Evolutionary conservation across 768 basidiomycete species (phyloP), one percentile per base, ranked within the genome.

Genomic region (Serpula lacrymans): DNA sequence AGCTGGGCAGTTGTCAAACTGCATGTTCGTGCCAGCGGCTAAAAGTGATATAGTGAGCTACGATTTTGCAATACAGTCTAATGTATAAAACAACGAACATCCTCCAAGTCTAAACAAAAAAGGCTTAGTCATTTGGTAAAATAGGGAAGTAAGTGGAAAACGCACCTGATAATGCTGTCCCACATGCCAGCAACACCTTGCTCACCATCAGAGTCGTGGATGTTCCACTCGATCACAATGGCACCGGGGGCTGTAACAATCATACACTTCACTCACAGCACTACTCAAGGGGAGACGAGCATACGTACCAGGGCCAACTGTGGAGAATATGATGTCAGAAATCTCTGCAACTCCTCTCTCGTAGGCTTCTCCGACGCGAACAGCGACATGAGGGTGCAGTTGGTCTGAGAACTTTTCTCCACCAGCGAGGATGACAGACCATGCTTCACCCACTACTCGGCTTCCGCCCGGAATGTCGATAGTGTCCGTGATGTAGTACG

Each of bases 271-370:
- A 14, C 10, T 29, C n/a, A 29, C 27, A 29, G 14, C n/a, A 29
- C 10, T 9, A 14, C 27, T 9, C 9, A 29, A 29, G 27, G 10
- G 14, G 16, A 18, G 11, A 23, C 4, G 29, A 38, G 29, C 7
- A 18, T n/a, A 45, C 57, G 1, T 48, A 62, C 60, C 59, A 33
- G 78, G 72, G 23, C 80, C 82, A 25, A 71, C 58, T 1, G 80
- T 81, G 13, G 72, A 68, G 48, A 85, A 81, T 20, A 84, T 53
- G 1, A 86, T 76, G 45, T 84, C 84, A 4, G 72, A 67, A 39
- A 86, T 77, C 53, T 85, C 84, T 13, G 79, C 49, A 7, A 73
- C 47, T 2, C 82, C 84, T 27, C 57, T 50, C 36, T 69, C 74
- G 20, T 69, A 69, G n/a, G 62, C 45, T n/a, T 60, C 69, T 13